Evolutionary conservation across 1,139 yeast species (phyloP).

Genomic region (Suhomyces kunorum): DNA sequence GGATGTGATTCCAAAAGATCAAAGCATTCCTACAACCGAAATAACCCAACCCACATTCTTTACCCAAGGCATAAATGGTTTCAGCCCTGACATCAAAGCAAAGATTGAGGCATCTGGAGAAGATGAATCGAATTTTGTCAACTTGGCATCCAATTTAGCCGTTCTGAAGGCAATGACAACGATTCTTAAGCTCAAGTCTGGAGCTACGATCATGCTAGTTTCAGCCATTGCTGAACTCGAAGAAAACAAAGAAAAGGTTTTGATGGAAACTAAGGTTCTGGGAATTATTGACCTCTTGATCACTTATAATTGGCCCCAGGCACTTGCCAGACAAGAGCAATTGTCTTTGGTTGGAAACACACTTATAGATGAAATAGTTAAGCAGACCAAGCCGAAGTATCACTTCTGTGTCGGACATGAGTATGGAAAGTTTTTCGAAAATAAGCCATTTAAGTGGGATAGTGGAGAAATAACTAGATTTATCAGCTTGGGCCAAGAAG

Average conservation of each 20-base stretch:
- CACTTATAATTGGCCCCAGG: conserved; percentile 61
- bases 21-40: conserved; percentile 20
- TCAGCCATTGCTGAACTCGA: conserved; percentile 30
- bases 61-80: conserved; percentile 26
- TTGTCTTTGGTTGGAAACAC: conserved; percentile 39
- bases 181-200: conserved; percentile 42
- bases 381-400: conserved; percentile 55
- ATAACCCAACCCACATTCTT: conserved; percentile 35
- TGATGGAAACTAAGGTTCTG: conserved; percentile 16
- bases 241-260: conserved; percentile 16
- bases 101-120: not conserved
- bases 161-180: conserved; percentile 30
- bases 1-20: conserved; percentile 31
- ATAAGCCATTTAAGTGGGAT: conserved; percentile 61
- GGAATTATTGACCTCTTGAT: conserved; percentile 53
- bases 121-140: conserved; percentile 16
- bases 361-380: conserved; percentile 49
- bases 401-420: conserved; percentile 61
- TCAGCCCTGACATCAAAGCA: conserved; percentile 9
- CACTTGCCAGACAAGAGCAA: conserved; percentile 44
- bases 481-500: conserved; percentile 62
- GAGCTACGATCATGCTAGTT: conserved; percentile 50
- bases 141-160: conserved; percentile 24
- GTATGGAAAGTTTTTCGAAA: conserved; percentile 53
- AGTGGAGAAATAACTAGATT: conserved; percentile 52